These are phyloP conservation scores for Aspergillus uvarum DNA, from an alignment of 2,329 filamentous ascomycete species.

Conservation along the genomic window DNA sequence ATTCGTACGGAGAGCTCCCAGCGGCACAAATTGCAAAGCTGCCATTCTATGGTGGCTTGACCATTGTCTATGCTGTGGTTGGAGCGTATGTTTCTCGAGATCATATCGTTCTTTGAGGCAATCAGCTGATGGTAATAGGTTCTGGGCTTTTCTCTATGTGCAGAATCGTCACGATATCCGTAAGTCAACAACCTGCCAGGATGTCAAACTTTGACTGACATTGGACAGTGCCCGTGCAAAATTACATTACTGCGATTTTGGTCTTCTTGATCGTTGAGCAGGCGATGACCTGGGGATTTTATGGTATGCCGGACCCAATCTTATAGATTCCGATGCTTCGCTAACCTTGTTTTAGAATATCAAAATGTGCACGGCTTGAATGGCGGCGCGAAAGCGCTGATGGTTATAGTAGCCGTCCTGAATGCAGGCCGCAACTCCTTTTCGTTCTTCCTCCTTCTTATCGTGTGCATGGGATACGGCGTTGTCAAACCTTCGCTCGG, in stretches of 20 bases:
- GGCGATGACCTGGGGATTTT: constrained; percentile 98
- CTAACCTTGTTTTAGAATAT: constrained; percentile 65
- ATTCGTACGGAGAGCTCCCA: constrained; percentile 92
- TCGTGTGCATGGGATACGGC: constrained; percentile 99
- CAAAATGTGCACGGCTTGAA: constrained; percentile 88
- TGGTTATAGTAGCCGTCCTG: constrained; percentile 87
- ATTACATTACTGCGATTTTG: constrained; percentile 97
- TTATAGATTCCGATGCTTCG: background rate
- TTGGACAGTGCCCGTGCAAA: constrained; percentile 79
- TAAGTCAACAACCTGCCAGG: constrained; percentile 42
- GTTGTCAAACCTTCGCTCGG: constrained; percentile 93
- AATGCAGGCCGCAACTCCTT: constrained; percentile 96
- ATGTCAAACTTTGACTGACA: constrained; percentile 32
- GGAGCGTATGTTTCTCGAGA: constrained; percentile 55
- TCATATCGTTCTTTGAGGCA: background rate
- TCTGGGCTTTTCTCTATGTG: constrained; percentile 94
- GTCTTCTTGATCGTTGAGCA: constrained; percentile 94
- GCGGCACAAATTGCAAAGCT: constrained; percentile 95
- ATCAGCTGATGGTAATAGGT: constrained; percentile 49
- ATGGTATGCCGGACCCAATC: constrained; percentile 56
- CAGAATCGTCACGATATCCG: constrained; percentile 89
- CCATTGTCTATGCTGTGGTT: constrained; percentile 88
- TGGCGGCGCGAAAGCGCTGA: constrained; percentile 75
- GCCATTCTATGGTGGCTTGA: constrained; percentile 93
- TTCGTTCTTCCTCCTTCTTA: constrained; percentile 95